Base-by-base conservation (phyloP, 108 stramenopile species). In the Chaetoceros muelleri region DNA sequence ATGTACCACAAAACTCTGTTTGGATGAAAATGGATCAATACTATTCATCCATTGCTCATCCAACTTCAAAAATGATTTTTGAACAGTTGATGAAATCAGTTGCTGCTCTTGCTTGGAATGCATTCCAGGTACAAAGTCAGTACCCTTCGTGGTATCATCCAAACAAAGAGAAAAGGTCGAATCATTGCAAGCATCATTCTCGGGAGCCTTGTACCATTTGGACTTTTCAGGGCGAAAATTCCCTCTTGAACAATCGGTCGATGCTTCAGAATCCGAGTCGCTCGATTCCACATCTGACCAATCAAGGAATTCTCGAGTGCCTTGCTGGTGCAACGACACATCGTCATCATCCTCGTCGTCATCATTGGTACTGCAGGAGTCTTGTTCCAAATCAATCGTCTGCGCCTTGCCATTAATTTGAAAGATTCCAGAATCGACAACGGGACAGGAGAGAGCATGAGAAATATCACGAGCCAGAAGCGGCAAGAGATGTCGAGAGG, bases 11-110 rank as follows among this genome's bases (percentile, higher is more conserved):
- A 82, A 90, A 16, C 74, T 85, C 68, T 90, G 88, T 57, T 82
- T 81, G 7, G 84, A 84, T 10, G 80, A 77, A 13, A 81, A 69
- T 8, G 84, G 80, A 71, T 90, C 84, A 45, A 85, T 84, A 16
- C 82, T 84, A 65, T 90, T 90, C 19, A 90, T 90, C 88, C 88
- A 90, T 0, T 82, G 84, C 57, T 90, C 84, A 66, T 90, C 88
- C 17, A 90, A 82, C 0, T 81, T 74, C 60, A 90, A 66, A 44
- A 90, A 90, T 0, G 81, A 80, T 44, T 85, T 73, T 2, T 81
- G 85, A 46, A 90, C 82, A 1, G 84, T 84, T 17, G 69, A 52
- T 16, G 82, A 78, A 45, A 90, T 80, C 17, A 71, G 69, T 27
- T 84, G 73, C 24, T 81, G 72, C 70, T 90, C 88, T 1, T 55